A percentile compares a stretch with the other conserved stretches of the same genome.
These are phyloP conservation scores for Suillus americanus DNA, from an alignment of 768 basidiomycete genomes.

Conservation along the genomic window DNA sequence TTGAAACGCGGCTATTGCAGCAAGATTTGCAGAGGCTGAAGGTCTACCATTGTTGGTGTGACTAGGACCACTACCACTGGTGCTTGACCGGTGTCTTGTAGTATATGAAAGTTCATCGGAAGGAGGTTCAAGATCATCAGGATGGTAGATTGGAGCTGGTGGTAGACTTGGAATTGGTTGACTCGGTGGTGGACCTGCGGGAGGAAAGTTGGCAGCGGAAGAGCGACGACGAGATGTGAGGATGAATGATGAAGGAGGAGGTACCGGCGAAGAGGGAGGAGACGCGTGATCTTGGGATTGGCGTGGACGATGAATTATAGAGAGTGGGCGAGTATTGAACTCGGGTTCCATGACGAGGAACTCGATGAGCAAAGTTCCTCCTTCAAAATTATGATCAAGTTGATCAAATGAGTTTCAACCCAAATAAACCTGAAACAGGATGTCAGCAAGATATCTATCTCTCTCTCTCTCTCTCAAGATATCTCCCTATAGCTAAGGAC, in stretches of 20 bases:
- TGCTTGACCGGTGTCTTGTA: constrained; percentile 36
- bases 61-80: constrained; percentile 25
- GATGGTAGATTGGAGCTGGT: constrained; percentile 23
- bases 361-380: background rate
- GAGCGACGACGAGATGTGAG: constrained; percentile 57
- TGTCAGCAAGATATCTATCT: background rate
- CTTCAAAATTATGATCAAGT: background rate
- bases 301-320: constrained; percentile 29
- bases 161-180: constrained; percentile 75
- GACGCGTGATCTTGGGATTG: constrained; percentile 33
- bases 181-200: constrained; percentile 69
- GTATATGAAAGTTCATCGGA: constrained; percentile 29
- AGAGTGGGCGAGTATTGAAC: constrained; percentile 27
- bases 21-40: constrained; percentile 47
- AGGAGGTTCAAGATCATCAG: constrained; percentile 19
- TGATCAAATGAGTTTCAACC: background rate
- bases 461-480: background rate
- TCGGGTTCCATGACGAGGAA: constrained; percentile 29
- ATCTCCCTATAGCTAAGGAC: background rate
- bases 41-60: constrained; percentile 33
- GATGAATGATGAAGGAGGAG: constrained; percentile 29
- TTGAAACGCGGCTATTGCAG: constrained; percentile 63
- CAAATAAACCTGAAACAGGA: background rate
- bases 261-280: constrained; percentile 29
- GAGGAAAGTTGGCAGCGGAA: constrained; percentile 60